Percentiles rank a stretch among this genome's conserved stretches.
phyloP scores from a whole-genome alignment of 202 grass and related monocot species.

The Musa balbisiana region DNA sequence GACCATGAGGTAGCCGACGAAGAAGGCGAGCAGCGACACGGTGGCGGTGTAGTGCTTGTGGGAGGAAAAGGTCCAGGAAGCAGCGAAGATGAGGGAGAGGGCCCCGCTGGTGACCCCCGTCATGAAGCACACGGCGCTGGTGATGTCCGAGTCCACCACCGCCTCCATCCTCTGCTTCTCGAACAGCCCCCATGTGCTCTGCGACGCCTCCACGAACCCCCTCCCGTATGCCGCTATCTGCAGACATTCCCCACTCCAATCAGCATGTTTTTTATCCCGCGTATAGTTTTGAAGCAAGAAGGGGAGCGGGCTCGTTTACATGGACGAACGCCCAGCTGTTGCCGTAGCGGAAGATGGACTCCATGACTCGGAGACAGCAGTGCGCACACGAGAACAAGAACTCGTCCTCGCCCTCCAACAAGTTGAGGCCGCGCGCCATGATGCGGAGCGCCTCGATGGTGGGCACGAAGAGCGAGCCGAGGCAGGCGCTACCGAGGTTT shows the following conservation, averaged over 20 bases:
- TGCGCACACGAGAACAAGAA: conserved; percentile 99
- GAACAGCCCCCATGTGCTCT: conserved; percentile 86
- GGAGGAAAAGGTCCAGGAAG: conserved; percentile 59
- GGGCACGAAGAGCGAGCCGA: conserved; percentile 85
- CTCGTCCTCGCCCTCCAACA: conserved; percentile 95
- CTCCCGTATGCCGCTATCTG: conserved; percentile 90
- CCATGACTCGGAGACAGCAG: conserved; percentile 93
- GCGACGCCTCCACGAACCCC: conserved; percentile 76
- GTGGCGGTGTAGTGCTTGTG: conserved; percentile 79
- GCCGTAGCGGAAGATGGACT: conserved; percentile 80
- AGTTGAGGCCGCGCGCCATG: conserved; percentile 77
- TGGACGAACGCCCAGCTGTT: conserved; percentile 99
- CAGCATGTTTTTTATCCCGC: no score
- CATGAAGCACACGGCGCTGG: conserved; percentile 84
- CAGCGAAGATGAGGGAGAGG: conserved; percentile 54
- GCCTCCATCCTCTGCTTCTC: conserved; percentile 52
- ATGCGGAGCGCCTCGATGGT: conserved; percentile 89
- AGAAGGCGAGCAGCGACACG: conserved; percentile 77
- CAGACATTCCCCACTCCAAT: not conserved
- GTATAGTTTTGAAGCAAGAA: not conserved
- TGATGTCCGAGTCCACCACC: conserved; percentile 94
- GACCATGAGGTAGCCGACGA: conserved; percentile 92
- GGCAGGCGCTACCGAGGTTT: conserved; percentile 96
- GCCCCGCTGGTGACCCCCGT: conserved; percentile 89
- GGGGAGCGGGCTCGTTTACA: conserved; percentile 19